These are phyloP conservation scores for Poteriospumella lacustris DNA, from an alignment of 108 stramenopile species.

Conservation along the genomic window DNA sequence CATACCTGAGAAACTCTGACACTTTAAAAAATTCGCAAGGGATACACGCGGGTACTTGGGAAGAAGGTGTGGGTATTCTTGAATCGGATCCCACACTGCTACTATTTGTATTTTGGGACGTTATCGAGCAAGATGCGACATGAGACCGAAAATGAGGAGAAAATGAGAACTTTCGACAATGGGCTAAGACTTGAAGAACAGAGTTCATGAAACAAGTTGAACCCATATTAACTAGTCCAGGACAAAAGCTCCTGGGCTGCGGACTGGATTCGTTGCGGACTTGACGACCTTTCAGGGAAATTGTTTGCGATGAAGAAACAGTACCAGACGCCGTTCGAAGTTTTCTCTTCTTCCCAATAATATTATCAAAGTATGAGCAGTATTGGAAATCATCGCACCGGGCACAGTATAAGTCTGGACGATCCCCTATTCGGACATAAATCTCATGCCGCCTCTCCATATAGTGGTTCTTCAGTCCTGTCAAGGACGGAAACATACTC, in stretches of 20 bases:
- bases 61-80: no score
- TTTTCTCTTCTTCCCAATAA: not conserved
- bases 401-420: constrained; percentile 11
- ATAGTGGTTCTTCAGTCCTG: not conserved
- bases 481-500: no score
- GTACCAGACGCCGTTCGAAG: not conserved
- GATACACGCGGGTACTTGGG: no score
- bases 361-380: not conserved
- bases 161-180: no score
- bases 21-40: no score
- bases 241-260: not conserved
- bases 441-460: constrained; percentile 1
- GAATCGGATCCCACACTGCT: no score
- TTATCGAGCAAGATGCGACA: no score
- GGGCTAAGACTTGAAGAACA: constrained; percentile 2
- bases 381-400: constrained; percentile 20
- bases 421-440: no score
- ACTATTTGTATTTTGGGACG: no score
- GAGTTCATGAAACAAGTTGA: constrained; percentile 22
- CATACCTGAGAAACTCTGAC: no score
- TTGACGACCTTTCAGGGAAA: not conserved
- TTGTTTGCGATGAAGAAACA: not conserved
- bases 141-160: no score
- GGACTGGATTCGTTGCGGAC: not conserved
- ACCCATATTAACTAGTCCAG: constrained; percentile 21